Base-by-base conservation (phyloP, 805 yeast genomes). In the Yamadazyma ubonensis region DNA sequence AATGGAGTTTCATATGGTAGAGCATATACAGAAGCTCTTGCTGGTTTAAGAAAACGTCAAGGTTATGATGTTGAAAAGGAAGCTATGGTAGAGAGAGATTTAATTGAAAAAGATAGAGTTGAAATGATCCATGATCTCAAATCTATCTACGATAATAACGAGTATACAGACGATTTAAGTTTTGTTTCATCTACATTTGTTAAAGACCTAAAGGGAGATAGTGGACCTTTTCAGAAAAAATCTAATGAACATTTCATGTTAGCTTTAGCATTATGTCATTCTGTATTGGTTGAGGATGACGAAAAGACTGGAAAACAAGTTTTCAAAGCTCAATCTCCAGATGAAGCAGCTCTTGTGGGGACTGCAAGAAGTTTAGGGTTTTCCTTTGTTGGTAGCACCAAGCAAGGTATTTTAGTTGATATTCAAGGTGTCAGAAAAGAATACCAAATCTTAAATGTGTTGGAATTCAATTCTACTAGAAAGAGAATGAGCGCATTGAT, bases 401-500 rank as follows among this genome's bases (percentile, higher is more conserved):
- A 83, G 54, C 71, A 72, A 35, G 93, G 91, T 42, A 55, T 83
- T 14, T 62, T 83, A 35, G 68, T 86, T 33, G 79, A 80, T 39
- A 79, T 80, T 27, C 88, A 83, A 58, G 93, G 93, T 44, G 73
- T 69, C 35, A 71, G 73, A 44, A 79, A 81, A 53, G 90, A 85
- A 49, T 84, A 78, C 56, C 86, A 83, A 54, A 69, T 86, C 22
- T 60, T 86, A 44, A 85, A 84, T 52, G 74, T 81, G 15, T 61
- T 86, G 47, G 93, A 85, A 53, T 86, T 86, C 62, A 86, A 86
- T 52, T 85, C 93, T 6, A 83, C 93, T 0, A 78, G 95, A 68
- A 85, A 85, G 65, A 80, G 95, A 72, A 85, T 85, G 95, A 82
- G 90, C 72, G 84, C 86, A 11, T 81, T 85, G 47, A 72, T 85